Evolutionary conservation across 768 basidiomycete species (phyloP), one percentile per base, ranked within the genome.

Genomic region (Trametes gibbosa): DNA sequence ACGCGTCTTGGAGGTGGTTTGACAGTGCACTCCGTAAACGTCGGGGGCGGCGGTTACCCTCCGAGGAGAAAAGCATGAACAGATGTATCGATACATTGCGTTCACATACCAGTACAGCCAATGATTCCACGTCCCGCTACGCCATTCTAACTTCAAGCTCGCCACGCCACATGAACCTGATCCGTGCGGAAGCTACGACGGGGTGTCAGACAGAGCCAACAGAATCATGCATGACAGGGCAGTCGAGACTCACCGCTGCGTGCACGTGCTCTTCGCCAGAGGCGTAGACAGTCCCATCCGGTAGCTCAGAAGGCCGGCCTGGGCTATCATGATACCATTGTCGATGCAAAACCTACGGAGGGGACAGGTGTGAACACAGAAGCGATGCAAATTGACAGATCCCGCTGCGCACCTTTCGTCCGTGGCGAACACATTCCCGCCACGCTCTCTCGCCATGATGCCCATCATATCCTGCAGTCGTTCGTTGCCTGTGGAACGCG

Each of bases 241-340:
- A 51, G 4, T 32, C 29, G 29, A 4, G 29, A 32, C 79, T 65
- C 59, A 91, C 94, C 96, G 81, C 75, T 99, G 97, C 7, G 95
- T 98, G 68, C 93, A 95, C 34, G 84, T 89, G 54, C 88, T 95
- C 68, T 96, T 83, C 25, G 80, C 71, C 27, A 98, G 69, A 2
- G 88, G 81, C 0, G 95, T 98, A 47, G 75, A 73, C 61, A 85
- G 81, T 24, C 96, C 97, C 94, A 95, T 98, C 2, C 97, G 82
- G 71, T 85, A 94, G 62, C 87, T 85, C 37, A 99, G 79, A 27
- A 99, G 80, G 5, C 97, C 97, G 6, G 97, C 97, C 69, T 99
- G 97, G 2, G 97, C 96, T 54, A 99, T 98, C 97, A 99, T 99
- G 65, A 98, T 96, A 1, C 97, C 97, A 65, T 99, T 99, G 72